Evolutionary conservation across 352 stramenopile species (phyloP).

Genomic region (Phytophthora ohioensis): DNA sequence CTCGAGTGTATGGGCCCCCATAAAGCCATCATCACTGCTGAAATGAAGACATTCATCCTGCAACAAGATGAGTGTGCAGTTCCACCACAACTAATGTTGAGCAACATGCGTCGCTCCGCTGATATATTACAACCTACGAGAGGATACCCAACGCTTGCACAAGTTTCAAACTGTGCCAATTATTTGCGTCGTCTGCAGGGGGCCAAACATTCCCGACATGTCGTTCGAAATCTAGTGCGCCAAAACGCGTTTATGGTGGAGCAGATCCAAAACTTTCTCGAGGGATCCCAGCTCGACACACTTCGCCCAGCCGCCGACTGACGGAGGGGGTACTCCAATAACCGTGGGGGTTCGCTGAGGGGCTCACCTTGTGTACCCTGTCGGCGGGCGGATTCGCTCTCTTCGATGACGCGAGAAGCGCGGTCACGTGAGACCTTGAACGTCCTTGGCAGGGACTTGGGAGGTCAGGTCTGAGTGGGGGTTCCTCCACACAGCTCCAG

Average conservation of each 20-base stretch:
- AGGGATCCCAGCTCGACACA: no score
- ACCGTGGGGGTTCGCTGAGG: no score
- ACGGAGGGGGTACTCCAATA: no score
- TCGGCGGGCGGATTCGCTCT: no score
- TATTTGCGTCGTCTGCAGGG: not conserved
- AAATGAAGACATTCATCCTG: conserved; percentile 16
- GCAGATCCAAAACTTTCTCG: no score
- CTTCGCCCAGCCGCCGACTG: no score
- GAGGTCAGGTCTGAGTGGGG: no score
- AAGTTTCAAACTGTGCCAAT: conserved; percentile 18
- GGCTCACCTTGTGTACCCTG: no score
- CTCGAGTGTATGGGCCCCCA: not conserved
- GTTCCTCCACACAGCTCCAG: no score
- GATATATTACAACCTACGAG: conserved; percentile 1
- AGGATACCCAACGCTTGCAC: conserved; percentile 1
- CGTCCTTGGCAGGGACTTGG: no score
- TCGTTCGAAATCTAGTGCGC: not conserved
- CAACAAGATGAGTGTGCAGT: conserved; percentile 19
- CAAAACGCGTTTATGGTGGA: not conserved
- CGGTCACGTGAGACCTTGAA: no score
- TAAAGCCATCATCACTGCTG: not conserved
- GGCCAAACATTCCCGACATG: not conserved
- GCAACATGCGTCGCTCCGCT: not conserved
- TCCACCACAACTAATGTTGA: conserved; percentile 3
- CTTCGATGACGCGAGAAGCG: no score